A percentile compares a stretch with the other conserved stretches of the same genome.
Evolutionary conservation across 305 asterid genomes (phyloP).

Genomic region (Stenogyne calaminthoides): DNA sequence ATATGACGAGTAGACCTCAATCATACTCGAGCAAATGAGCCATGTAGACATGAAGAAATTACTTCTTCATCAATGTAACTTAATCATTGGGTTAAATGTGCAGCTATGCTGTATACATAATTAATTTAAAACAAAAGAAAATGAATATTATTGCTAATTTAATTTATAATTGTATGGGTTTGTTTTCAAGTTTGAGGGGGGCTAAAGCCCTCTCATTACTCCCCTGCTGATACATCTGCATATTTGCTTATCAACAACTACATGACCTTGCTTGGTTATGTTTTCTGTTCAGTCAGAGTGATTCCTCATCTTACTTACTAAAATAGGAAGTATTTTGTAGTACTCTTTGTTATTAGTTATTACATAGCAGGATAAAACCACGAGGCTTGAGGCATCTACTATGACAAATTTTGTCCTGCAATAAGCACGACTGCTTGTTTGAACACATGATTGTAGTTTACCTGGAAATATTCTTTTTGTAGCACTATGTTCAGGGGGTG

Average conservation of each 20-base stretch:
- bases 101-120: too few relatives aligned
- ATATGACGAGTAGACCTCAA: too few relatives aligned
- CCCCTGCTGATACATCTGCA: too few relatives aligned
- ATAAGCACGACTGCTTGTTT: not conserved
- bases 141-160: too few relatives aligned
- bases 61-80: too few relatives aligned
- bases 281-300: not conserved
- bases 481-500: not conserved
- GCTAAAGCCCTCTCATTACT: too few relatives aligned
- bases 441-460: slow-evolving; percentile 4
- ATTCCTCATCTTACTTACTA: slow-evolving; percentile 6
- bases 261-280: not conserved
- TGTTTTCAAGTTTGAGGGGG: too few relatives aligned
- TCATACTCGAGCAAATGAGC: too few relatives aligned
- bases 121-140: too few relatives aligned
- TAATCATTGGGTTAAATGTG: too few relatives aligned
- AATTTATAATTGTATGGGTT: too few relatives aligned
- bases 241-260: not conserved
- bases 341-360: not conserved
- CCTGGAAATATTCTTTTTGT: slow-evolving; percentile 5
- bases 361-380: slow-evolving; percentile 5
- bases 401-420: slow-evolving; percentile 14
- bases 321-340: not conserved
- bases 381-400: not conserved
- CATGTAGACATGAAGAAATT: too few relatives aligned